Conservation (phyloP, 2,329 filamentous ascomycete species). For the Moelleriella libera region DNA sequence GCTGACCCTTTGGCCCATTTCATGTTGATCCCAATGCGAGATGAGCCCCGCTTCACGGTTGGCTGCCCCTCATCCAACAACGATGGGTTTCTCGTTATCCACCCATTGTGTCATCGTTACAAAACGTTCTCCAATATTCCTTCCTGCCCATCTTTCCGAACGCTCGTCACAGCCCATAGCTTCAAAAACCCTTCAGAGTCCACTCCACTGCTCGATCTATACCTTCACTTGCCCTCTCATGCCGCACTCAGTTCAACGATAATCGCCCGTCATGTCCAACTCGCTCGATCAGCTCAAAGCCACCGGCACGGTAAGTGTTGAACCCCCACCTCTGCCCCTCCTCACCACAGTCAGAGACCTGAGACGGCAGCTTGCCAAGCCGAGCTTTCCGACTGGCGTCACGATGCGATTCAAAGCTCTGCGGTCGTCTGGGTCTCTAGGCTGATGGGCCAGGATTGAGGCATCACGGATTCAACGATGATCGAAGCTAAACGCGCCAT, state of each 20-base stretch:
- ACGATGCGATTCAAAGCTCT: not conserved
- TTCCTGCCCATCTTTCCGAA: not conserved
- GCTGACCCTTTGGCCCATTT: not conserved
- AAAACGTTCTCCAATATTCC: not conserved
- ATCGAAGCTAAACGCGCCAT: slow-evolving; percentile 9
- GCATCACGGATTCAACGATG: not conserved
- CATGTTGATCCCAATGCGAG: not conserved
- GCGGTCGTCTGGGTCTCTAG: not conserved
- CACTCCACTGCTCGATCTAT: not conserved
- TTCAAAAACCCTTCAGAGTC: not conserved
- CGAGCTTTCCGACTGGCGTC: not conserved
- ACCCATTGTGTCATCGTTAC: slow-evolving; percentile 1
- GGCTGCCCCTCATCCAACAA: not conserved
- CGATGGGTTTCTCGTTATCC: not conserved
- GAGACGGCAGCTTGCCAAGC: not conserved
- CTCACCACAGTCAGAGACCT: not conserved
- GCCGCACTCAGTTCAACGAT: not conserved
- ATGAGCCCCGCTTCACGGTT: not conserved
- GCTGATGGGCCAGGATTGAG: not conserved
- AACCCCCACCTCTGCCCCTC: slow-evolving; percentile 17
- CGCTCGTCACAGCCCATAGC: not conserved
- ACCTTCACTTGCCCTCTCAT: not conserved
- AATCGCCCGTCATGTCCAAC: slow-evolving; percentile 49
- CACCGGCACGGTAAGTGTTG: slow-evolving; percentile 72
- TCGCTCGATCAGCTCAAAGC: slow-evolving; percentile 96